These are phyloP conservation scores for Suillus occidentalis DNA, from an alignment of 768 basidiomycete genomes.

Conservation along the genomic window DNA sequence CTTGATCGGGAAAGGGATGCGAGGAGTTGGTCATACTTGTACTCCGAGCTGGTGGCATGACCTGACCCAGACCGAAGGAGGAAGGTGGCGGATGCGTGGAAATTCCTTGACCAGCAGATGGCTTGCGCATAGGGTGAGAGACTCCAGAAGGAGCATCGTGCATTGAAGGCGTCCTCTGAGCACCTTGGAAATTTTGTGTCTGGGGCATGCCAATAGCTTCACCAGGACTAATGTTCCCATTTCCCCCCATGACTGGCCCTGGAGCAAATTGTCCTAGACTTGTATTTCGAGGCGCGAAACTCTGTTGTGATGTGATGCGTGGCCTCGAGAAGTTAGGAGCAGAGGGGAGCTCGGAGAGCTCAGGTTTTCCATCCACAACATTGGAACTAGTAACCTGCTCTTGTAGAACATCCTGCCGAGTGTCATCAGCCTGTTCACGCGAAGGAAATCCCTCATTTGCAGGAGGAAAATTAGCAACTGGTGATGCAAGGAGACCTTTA, in stretches of 20 bases:
- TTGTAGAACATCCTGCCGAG: neutral
- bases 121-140: slow-evolving; percentile 24
- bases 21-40: slow-evolving; percentile 31
- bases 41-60: slow-evolving; percentile 40
- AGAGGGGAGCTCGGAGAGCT: neutral
- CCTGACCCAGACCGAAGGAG: slow-evolving; percentile 37
- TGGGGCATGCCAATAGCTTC: slow-evolving; percentile 9
- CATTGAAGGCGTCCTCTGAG: slow-evolving; percentile 19
- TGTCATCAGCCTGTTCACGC: neutral
- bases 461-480: slow-evolving; percentile 9
- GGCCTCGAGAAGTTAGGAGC: slow-evolving; percentile 9
- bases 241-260: slow-evolving; percentile 8
- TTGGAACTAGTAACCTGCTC: neutral
- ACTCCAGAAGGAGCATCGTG: slow-evolving; percentile 20
- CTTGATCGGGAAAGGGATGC: slow-evolving; percentile 25
- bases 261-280: slow-evolving; percentile 5
- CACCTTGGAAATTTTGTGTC: slow-evolving; percentile 5
- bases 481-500: slow-evolving; percentile 32
- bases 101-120: slow-evolving; percentile 19
- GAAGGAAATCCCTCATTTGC: neutral
- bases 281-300: slow-evolving; percentile 8
- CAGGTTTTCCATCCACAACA: neutral
- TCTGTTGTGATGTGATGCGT: slow-evolving; percentile 7
- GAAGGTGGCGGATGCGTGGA: slow-evolving; percentile 26
- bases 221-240: slow-evolving; percentile 8